These are phyloP conservation scores for Ceratobasidium sp. DNA, from an alignment of 1,284 basidiomycete genomes.

Conservation along the genomic window DNA sequence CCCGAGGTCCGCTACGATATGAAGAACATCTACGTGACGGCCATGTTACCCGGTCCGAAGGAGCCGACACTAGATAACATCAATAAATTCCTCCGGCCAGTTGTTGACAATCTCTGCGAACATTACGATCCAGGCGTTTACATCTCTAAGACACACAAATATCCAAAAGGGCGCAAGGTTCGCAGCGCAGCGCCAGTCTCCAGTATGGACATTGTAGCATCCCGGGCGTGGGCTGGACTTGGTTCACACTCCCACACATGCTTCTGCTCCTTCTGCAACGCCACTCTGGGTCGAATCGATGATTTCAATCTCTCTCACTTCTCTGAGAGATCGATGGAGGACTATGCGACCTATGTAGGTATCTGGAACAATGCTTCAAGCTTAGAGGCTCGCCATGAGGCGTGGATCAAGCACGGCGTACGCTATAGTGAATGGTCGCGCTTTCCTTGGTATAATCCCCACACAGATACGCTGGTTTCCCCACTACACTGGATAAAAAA, in stretches of 20 bases:
- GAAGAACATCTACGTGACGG: slow-evolving; percentile 57
- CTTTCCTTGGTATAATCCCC: background rate
- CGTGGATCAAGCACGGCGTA: background rate
- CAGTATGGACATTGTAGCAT: background rate
- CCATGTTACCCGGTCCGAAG: slow-evolving; percentile 52
- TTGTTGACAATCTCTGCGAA: slow-evolving; percentile 51
- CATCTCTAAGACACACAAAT: slow-evolving; percentile 43
- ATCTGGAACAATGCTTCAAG: background rate
- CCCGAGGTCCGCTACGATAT: slow-evolving; percentile 50
- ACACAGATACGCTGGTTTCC: background rate
- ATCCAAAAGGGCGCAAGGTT: slow-evolving; percentile 3
- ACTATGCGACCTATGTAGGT: background rate
- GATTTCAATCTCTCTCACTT: background rate
- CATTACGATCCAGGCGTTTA: slow-evolving; percentile 52
- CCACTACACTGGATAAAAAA: slow-evolving; percentile 2
- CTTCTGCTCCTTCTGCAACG: background rate
- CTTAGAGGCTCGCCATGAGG: background rate
- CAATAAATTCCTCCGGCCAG: slow-evolving; percentile 51
- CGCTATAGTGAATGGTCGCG: background rate
- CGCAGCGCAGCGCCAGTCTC: background rate
- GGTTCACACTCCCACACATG: background rate
- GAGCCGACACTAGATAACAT: slow-evolving; percentile 47
- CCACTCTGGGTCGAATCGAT: background rate
- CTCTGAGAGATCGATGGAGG: background rate
- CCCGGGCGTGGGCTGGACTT: background rate